Evolutionary conservation across 306 rosid genomes (phyloP).

Genomic region (Vigna nakashimae): DNA sequence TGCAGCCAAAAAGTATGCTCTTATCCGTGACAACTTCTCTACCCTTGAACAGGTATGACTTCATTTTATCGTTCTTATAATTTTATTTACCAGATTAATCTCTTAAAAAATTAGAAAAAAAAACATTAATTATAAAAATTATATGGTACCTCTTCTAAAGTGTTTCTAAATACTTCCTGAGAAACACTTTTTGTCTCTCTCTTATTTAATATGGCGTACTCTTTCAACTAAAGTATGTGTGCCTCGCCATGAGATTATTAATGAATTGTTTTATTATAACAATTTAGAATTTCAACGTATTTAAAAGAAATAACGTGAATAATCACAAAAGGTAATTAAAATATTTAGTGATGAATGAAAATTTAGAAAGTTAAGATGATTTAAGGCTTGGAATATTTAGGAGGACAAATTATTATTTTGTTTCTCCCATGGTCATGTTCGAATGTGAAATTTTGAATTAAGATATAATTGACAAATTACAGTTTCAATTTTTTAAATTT

Average conservation of each 20-base stretch:
- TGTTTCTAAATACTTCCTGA: background rate
- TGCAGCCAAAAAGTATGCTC: constrained; percentile 55
- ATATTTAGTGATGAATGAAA: background rate
- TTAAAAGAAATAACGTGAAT: background rate
- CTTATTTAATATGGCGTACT: background rate
- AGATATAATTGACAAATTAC: too few relatives aligned
- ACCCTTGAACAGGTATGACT: constrained; percentile 65
- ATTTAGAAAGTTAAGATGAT: too few relatives aligned
- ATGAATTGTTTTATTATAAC: background rate
- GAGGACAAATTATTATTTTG: too few relatives aligned
- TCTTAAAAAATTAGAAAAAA: background rate
- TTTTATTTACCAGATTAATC: background rate
- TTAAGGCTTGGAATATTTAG: background rate
- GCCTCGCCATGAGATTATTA: background rate
- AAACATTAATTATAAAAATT: background rate
- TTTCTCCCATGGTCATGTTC: too few relatives aligned
- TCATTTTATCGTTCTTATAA: background rate
- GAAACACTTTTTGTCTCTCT: background rate
- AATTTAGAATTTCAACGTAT: background rate
- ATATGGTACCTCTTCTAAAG: background rate
- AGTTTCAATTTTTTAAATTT: too few relatives aligned
- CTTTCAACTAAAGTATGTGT: background rate
- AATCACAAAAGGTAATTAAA: background rate
- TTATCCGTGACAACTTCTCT: constrained; percentile 66
- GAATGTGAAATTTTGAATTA: too few relatives aligned